A percentile compares a stretch with the other conserved stretches of the same genome.
Evolutionary conservation across 2,329 filamentous ascomycete species (phyloP).

Genomic region (Periconia digitata): DNA sequence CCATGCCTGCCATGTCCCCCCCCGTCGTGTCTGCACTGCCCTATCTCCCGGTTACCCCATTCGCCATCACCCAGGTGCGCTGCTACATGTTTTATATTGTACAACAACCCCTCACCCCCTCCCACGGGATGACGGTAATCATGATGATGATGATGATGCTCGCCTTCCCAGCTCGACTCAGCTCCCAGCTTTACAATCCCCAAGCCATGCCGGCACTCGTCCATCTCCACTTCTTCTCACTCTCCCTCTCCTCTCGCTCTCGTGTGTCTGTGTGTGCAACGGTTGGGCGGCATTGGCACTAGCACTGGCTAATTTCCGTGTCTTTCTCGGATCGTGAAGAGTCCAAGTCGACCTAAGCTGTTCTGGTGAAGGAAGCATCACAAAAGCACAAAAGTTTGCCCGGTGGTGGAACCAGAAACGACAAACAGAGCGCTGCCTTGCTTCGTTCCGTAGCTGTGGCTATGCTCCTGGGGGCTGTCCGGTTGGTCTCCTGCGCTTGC

Average conservation of each 20-base stretch:
- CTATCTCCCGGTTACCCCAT: no score
- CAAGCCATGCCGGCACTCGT: background rate
- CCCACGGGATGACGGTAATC: no score
- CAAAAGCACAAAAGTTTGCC: no score
- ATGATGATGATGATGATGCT: background rate
- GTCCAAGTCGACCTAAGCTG: background rate
- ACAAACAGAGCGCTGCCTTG: background rate
- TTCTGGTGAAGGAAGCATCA: background rate
- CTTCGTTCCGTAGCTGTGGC: background rate
- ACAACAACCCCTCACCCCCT: background rate
- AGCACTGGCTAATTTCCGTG: constrained; percentile 6
- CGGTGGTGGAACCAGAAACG: background rate
- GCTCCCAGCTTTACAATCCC: background rate
- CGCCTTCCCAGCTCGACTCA: background rate
- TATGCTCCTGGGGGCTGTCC: background rate
- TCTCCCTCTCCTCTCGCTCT: constrained; percentile 1
- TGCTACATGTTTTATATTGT: no score
- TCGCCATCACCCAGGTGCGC: no score
- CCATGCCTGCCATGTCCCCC: no score
- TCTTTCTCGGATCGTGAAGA: background rate
- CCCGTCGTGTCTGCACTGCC: no score
- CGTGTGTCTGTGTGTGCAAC: background rate
- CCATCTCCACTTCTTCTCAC: background rate
- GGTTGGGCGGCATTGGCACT: constrained; percentile 3
- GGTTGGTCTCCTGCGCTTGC: no score